Evolutionary conservation across 108 stramenopile species (phyloP).

Genomic region (Stephanodiscus triporus): DNA sequence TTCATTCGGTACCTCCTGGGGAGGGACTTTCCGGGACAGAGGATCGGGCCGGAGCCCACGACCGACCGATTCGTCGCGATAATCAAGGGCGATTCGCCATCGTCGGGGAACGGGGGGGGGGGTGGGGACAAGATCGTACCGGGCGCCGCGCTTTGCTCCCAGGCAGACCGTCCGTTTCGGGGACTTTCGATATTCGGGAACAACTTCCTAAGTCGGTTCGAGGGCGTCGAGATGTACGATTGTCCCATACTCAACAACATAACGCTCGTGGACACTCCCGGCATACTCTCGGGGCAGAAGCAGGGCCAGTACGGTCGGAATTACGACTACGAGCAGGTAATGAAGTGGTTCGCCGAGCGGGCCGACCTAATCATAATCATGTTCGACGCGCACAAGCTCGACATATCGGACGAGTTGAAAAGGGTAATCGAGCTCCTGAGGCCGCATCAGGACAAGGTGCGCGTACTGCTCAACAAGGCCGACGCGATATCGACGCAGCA

Average conservation of each 20-base stretch:
- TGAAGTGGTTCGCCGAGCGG: slow-evolving; percentile 98
- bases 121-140: slow-evolving; percentile 82
- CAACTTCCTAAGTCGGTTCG: slow-evolving; percentile 93
- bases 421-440: slow-evolving; percentile 74
- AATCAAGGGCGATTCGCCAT: slow-evolving; percentile 60
- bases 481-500: slow-evolving; percentile 84
- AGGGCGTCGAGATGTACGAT: slow-evolving; percentile 82
- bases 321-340: slow-evolving; percentile 94
- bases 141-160: slow-evolving; percentile 93
- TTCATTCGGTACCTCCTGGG: slow-evolving; percentile 90
- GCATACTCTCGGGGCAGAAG: slow-evolving; percentile 98
- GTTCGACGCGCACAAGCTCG: slow-evolving; percentile 93
- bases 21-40: slow-evolving; percentile 96
- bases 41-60: slow-evolving; percentile 98
- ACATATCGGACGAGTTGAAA: slow-evolving; percentile 87
- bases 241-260: slow-evolving; percentile 86
- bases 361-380: slow-evolving; percentile 97
- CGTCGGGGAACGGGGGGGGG: not conserved
- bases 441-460: slow-evolving; percentile 80
- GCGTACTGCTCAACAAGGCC: slow-evolving; percentile 87
- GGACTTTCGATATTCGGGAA: slow-evolving; percentile 96
- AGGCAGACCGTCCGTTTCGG: slow-evolving; percentile 91
- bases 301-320: slow-evolving; percentile 82
- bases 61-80: slow-evolving; percentile 93
- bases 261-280: slow-evolving; percentile 98